Conservation (phyloP, 306 rosid species). For the Neltuma alba region DNA sequence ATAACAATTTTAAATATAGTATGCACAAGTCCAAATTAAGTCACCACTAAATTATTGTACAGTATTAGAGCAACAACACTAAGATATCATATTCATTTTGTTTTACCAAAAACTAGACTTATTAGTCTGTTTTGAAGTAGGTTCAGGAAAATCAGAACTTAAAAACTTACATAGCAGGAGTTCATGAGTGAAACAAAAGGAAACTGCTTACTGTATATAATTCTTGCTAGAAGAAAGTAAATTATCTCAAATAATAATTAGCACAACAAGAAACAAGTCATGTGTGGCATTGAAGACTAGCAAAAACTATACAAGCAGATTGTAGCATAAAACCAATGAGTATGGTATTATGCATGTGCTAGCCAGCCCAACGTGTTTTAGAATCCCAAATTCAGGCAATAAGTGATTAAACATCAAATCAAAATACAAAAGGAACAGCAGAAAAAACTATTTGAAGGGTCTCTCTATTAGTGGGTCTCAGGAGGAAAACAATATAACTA, state of each 20-base stretch:
- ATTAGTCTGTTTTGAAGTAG: background rate
- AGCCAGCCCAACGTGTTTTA: background rate
- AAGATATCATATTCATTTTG: slow-evolving; percentile 7
- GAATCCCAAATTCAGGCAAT: background rate
- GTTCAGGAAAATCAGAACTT: background rate
- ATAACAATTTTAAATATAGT: background rate
- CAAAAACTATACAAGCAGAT: background rate
- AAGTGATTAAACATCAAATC: slow-evolving; percentile 29
- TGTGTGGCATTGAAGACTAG: background rate
- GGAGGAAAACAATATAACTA: slow-evolving; percentile 31
- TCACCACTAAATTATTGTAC: background rate
- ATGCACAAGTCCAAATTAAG: background rate
- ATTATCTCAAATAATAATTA: slow-evolving; percentile 2
- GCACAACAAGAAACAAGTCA: background rate
- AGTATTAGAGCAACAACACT: slow-evolving; percentile 14
- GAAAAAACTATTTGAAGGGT: slow-evolving; percentile 3
- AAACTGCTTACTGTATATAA: background rate
- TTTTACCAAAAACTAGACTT: background rate
- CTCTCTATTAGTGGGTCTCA: slow-evolving; percentile 7
- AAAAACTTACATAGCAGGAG: background rate
- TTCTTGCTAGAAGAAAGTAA: background rate
- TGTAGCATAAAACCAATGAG: background rate
- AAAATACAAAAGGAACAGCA: slow-evolving; percentile 6
- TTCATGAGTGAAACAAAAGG: background rate
- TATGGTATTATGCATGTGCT: background rate